Evolutionary conservation across 495 filamentous ascomycete species (phyloP).

Genomic region (Xylaria nigripes): DNA sequence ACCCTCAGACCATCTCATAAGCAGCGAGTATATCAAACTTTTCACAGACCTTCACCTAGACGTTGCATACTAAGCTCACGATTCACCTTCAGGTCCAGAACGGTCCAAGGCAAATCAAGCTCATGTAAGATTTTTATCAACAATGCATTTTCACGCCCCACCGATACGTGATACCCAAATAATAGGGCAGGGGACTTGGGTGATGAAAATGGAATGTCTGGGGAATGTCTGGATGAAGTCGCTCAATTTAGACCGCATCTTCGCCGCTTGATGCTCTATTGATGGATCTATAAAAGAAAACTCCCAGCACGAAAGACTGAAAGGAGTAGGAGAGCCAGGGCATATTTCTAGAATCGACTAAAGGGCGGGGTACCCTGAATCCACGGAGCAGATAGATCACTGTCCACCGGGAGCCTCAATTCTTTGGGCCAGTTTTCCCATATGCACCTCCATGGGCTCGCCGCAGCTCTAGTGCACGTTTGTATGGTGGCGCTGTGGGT

Average conservation of each 20-base stretch:
- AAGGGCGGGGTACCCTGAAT: constrained; percentile 17
- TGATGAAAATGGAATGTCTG: constrained; percentile 41
- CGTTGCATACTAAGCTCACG: not conserved
- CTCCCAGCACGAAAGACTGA: constrained; percentile 39
- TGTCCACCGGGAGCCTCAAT: constrained; percentile 5
- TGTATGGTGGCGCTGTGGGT: constrained; percentile 92
- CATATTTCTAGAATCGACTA: constrained; percentile 16
- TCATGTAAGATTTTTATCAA: constrained; percentile 59
- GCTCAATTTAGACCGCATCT: constrained; percentile 48
- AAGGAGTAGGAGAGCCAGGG: constrained; percentile 23
- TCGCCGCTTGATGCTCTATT: constrained; percentile 44
- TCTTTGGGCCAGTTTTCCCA: constrained; percentile 53
- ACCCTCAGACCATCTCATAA: constrained; percentile 22
- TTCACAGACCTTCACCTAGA: not conserved
- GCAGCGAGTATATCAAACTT: constrained; percentile 21
- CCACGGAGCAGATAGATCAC: constrained; percentile 1
- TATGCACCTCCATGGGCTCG: constrained; percentile 69
- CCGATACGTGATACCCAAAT: constrained; percentile 50
- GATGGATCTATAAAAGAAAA: constrained; percentile 39
- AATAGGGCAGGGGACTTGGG: constrained; percentile 54
- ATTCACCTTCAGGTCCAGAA: constrained; percentile 8
- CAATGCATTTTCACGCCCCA: constrained; percentile 56
- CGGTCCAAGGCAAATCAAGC: constrained; percentile 36
- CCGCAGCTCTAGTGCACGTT: constrained; percentile 77
- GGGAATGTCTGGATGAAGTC: constrained; percentile 48